Base-by-base conservation (phyloP, 108 stramenopile species). In the Stephanodiscus triporus region DNA sequence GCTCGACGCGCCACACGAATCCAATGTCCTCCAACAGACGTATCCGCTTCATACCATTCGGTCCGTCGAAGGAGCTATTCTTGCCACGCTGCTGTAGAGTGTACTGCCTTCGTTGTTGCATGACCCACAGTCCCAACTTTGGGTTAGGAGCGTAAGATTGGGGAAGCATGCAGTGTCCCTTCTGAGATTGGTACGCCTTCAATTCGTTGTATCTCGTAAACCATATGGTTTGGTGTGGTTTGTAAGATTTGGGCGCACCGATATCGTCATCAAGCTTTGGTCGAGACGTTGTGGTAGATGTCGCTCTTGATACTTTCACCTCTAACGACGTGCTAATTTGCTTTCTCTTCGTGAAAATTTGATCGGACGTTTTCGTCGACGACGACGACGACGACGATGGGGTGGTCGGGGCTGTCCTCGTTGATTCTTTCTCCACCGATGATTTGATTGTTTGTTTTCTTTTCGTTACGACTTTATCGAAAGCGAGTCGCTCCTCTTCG, bases 101-200 rank as follows among this genome's bases (percentile, higher is more conserved):
- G 61, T 84, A 89, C 36, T 85, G 80, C 8, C 80, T 27, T 48
- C 91, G 68, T 70, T 89, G 88, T 27, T 68, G 68, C 76, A 78
- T 84, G 8, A 85, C 84, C 88, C 88, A 89, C 9, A 56, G 57
- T 7, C 81, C 85, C 1, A 89, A 63, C 54, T 84, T 80, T 0
- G 73, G 77, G 63, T 80, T 72, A 0, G 70, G 42, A 0, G 73
- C 11, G 70, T 78, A 80, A 9, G 69, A 58, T 38, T 83, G 77
- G 10, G 89, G 86, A n/a, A 89, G 80, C 23, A 71, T 56, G 64
- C 77, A 76, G 75, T 89, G 81, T 30, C 89, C 89, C 24, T 86
- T 22, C 40, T 75, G 57, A 42, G 59, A 34, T 16, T 75, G 73
- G 68, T 77, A 89, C 26, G 49, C 32, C n/a, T 59, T 22, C 0